These are phyloP conservation scores for Tephrocybe rancida DNA, from an alignment of 768 basidiomycete species.

Conservation along the genomic window DNA sequence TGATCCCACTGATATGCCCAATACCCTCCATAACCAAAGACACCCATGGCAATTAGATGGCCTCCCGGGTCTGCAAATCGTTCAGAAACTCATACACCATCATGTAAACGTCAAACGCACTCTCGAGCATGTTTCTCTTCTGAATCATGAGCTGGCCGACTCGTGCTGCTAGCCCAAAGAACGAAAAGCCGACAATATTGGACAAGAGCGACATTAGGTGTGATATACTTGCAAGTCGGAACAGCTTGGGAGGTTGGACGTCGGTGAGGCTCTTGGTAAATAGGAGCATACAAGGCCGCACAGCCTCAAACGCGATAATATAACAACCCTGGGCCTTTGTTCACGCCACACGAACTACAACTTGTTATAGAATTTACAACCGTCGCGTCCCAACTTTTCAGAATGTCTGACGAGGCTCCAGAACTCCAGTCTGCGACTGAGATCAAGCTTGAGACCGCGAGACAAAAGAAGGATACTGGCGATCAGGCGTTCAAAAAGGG, in stretches of 20 bases:
- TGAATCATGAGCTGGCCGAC: slow-evolving; percentile 89
- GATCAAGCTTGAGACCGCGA: slow-evolving; percentile 61
- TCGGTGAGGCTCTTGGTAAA: slow-evolving; percentile 22
- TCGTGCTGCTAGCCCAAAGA: slow-evolving; percentile 81
- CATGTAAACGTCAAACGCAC: slow-evolving; percentile 49
- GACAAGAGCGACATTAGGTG: slow-evolving; percentile 61
- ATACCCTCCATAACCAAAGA: slow-evolving; percentile 76
- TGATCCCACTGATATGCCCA: slow-evolving; percentile 71
- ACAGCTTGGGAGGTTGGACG: slow-evolving; percentile 8
- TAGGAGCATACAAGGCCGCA: slow-evolving; percentile 32
- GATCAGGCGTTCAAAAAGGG: slow-evolving; percentile 74
- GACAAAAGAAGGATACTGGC: slow-evolving; percentile 64
- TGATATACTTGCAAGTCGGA: slow-evolving; percentile 12
- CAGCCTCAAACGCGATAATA: slow-evolving; percentile 36
- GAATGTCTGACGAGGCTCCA: slow-evolving; percentile 27
- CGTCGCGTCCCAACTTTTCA: slow-evolving; percentile 3
- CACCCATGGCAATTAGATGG: slow-evolving; percentile 68
- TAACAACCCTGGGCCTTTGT: slow-evolving; percentile 1
- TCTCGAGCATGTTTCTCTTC: slow-evolving; percentile 74
- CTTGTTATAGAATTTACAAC: slow-evolving; percentile 8
- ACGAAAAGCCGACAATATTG: slow-evolving; percentile 76
- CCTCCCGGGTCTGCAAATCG: slow-evolving; percentile 62
- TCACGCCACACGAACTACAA: slow-evolving; percentile 13
- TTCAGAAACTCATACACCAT: neutral
- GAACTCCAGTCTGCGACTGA: slow-evolving; percentile 31